Evolutionary conservation across 2,329 filamentous ascomycete genomes (phyloP).

Genomic region (Paraphaeosphaeria sporulosa): DNA sequence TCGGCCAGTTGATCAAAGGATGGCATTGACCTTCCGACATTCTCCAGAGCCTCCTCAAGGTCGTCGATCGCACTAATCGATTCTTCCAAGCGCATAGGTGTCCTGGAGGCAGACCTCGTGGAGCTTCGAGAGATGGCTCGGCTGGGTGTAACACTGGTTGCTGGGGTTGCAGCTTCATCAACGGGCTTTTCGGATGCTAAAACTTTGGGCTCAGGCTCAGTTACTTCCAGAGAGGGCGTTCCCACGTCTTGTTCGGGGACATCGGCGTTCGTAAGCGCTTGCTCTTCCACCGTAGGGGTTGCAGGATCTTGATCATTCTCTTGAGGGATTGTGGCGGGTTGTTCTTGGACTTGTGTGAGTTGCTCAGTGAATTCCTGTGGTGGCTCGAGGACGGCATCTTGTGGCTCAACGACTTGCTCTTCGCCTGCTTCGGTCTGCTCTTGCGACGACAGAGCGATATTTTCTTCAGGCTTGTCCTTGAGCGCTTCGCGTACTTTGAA

Average conservation of each 20-base stretch:
- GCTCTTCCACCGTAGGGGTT: conserved; percentile 4
- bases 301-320: background rate
- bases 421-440: conserved; percentile 6
- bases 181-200: conserved; percentile 35
- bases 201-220: conserved; percentile 38
- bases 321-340: background rate
- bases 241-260: conserved; percentile 13
- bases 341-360: conserved; percentile 10
- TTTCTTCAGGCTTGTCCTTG: conserved; percentile 1
- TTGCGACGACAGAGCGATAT: conserved; percentile 1
- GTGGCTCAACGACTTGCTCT: background rate
- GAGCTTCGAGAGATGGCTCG: conserved; percentile 33
- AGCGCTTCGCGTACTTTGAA: background rate
- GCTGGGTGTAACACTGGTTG: conserved; percentile 28
- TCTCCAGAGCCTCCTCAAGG: conserved; percentile 61
- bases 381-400: conserved; percentile 11
- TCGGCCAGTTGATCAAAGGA: conserved; percentile 42
- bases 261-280: conserved; percentile 11
- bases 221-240: conserved; percentile 29
- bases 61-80: conserved; percentile 61
- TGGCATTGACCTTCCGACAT: conserved; percentile 52
- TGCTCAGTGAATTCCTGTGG: conserved; percentile 16
- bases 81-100: conserved; percentile 52
- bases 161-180: conserved; percentile 33
- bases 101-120: conserved; percentile 30